Conservation (phyloP, 139 green algal species). For the Chlamydomonas applanata region DNA sequence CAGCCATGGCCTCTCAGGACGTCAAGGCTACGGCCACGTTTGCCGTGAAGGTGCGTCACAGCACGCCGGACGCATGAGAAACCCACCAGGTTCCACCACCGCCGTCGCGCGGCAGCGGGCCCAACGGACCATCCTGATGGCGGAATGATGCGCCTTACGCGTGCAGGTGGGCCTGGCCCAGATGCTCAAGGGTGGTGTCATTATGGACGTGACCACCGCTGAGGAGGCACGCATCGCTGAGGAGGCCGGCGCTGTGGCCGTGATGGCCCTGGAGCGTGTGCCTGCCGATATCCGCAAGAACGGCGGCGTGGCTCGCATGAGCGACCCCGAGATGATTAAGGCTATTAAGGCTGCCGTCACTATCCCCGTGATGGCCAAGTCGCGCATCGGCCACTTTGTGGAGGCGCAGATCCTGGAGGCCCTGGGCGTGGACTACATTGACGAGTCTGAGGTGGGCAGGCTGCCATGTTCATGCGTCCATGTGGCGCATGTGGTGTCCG, state of each 20-base stretch:
- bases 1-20: no score
- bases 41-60: constrained; percentile 1
- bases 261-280: constrained; percentile 98
- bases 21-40: constrained; percentile 6
- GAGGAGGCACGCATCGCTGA: constrained; percentile 98
- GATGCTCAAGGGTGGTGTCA: constrained; percentile 99
- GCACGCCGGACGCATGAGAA: no score
- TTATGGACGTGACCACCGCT: constrained; percentile 98
- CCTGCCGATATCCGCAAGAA: constrained; percentile 96
- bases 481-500: background rate
- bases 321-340: constrained; percentile 93
- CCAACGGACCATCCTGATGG: no score
- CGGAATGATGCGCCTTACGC: background rate
- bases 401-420: constrained; percentile 98
- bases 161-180: constrained; percentile 93
- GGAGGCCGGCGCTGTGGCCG: constrained; percentile 96
- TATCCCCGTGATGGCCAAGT: constrained; percentile 99
- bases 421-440: constrained; percentile 96
- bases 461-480: background rate
- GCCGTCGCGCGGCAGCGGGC: background rate
- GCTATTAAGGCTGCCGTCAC: constrained; percentile 95
- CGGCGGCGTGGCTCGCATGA: constrained; percentile 97
- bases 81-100: background rate
- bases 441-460: constrained; percentile 89
- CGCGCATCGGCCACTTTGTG: constrained; percentile 98